Conservation (phyloP, 192 early-diverging fungal genomes). For the Anaeromyces robustus region DNA sequence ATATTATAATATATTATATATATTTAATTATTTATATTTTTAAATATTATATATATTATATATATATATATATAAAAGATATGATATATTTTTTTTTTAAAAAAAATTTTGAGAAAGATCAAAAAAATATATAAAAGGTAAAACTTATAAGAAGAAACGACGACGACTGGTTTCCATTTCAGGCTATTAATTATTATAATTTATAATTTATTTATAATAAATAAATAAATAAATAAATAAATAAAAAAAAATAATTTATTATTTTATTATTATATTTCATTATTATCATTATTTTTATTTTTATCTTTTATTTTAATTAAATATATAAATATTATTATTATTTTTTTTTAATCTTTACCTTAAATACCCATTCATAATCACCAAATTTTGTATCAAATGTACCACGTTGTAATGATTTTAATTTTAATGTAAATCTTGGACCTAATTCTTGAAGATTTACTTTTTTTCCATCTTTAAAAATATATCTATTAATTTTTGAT, state of each 20-base stretch:
- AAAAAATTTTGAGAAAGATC: too few species aligned
- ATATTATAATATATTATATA: too few species aligned
- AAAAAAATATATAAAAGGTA: too few species aligned
- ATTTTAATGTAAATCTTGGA: conserved; percentile 84
- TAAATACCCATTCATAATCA: conserved; percentile 95
- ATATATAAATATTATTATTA: background rate
- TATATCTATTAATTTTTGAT: too few species aligned
- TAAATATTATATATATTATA: too few species aligned
- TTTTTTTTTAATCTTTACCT: conserved; percentile 26
- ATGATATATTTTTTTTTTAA: too few species aligned
- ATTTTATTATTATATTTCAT: background rate
- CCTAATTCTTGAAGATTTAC: conserved; percentile 85
- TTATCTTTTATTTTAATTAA: background rate
- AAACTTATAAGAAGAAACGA: conserved; percentile 59
- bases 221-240: conserved; percentile 9
- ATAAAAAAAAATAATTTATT: conserved; percentile 6
- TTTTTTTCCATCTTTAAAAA: conserved; percentile 56
- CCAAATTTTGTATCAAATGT: conserved; percentile 76
- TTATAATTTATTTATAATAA: background rate
- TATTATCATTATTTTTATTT: background rate
- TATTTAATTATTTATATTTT: too few species aligned
- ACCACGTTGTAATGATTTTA: conserved; percentile 89
- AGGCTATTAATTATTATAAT: conserved; percentile 15
- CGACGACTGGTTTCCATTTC: conserved; percentile 82
- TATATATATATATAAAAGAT: too few species aligned